These are phyloP conservation scores for Panellus pusillus DNA, from an alignment of 768 basidiomycete species.

Conservation along the genomic window DNA sequence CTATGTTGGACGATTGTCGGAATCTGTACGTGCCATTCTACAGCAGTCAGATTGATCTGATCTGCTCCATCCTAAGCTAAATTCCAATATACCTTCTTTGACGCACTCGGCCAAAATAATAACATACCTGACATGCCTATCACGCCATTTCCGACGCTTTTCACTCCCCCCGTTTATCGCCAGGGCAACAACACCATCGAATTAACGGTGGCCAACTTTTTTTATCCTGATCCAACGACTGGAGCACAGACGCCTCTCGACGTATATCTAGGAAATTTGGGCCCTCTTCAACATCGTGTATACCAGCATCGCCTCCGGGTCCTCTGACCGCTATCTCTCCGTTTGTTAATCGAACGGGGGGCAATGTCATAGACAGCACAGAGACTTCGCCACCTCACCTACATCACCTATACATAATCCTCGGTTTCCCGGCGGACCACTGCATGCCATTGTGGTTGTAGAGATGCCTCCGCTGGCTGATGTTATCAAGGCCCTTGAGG, in stretches of 20 bases:
- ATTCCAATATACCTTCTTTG: conserved; percentile 94
- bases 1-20: conserved; percentile 96
- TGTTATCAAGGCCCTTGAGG: conserved; percentile 76
- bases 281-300: conserved; percentile 76
- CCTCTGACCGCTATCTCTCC: conserved; percentile 64
- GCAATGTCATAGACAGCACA: conserved; percentile 11
- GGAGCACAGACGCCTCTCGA: conserved; percentile 70
- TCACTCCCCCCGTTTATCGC: conserved; percentile 76
- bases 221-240: conserved; percentile 72
- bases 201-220: conserved; percentile 86
- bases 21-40: conserved; percentile 63
- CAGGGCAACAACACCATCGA: conserved; percentile 74
- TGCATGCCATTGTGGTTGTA: conserved; percentile 83
- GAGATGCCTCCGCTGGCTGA: conserved; percentile 79
- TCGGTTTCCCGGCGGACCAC: conserved; percentile 42
- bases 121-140: conserved; percentile 77
- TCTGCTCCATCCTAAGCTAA: conserved; percentile 53
- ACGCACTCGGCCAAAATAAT: conserved; percentile 80
- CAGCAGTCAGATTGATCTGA: conserved; percentile 17
- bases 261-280: conserved; percentile 87
- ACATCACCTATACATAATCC: conserved; percentile 27
- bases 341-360: conserved; percentile 46
- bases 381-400: conserved; percentile 28
- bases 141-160: conserved; percentile 87
- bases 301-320: conserved; percentile 74